Evolutionary conservation across 192 early-diverging fungal species (phyloP), one percentile per base, ranked within the genome.

Genomic region (Irineochytrium annulatum): DNA sequence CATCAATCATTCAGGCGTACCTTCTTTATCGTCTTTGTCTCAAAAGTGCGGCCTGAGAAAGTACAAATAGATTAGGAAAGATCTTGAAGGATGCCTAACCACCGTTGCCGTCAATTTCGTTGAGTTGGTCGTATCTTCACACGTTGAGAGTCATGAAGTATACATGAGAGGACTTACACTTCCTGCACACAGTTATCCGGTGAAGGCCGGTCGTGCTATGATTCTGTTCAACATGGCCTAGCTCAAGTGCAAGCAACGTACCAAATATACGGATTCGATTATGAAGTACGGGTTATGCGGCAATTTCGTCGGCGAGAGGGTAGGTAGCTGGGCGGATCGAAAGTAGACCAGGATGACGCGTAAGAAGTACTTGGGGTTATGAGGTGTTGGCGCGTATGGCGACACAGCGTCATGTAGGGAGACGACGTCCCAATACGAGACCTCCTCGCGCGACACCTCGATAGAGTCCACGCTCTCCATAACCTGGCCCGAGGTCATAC

Each of bases 281-380:
- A 49, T 24, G 26, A 49, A 49, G 46, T 49, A 22, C 11, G 6
- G 11, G 46, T 49, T 49, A 22, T 49, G 13, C 17, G 26, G 26
- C 17, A 49, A 49, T 49, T 49, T 5, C 26, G 13, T 8, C 22
- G 46, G 46, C 24, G 46, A 24, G 8, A 49, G 24, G 6, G 46
- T 49, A 8, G 66, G 66, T 24, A 41, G 27, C 27, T 27, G 22
- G 17, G 22, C 20, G n/a, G 60, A 51, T 13, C 58, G 55, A 27
- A 52, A 52, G 39, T 70, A 70, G 22, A 70, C 32, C 16, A 70
- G 51, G n/a, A 70, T 66, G 11, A 69, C 55, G 6, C 67, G 39
- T 8, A 58, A 43, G 35, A n/a, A 27, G 33, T 22, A 63, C 4
- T 34, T 8, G 5, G 32, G n/a, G 11, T 56, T 26, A n/a, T 54